Conservation (phyloP, 306 rosid species). For the Cucurbita pepo region DNA sequence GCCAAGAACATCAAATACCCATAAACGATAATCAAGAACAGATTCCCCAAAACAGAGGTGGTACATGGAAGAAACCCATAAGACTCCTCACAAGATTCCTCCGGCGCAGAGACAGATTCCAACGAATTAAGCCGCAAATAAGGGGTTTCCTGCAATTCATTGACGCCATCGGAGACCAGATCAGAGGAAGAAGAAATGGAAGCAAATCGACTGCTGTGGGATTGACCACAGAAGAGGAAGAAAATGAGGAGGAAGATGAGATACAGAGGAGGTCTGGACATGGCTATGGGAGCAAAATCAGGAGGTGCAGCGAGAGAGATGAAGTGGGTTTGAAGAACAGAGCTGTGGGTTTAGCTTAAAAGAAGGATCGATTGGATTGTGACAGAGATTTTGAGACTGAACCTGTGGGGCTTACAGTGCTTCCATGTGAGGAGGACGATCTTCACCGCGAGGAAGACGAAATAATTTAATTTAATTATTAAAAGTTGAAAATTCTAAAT, state of each 20-base stretch:
- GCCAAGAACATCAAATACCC: conserved; percentile 63
- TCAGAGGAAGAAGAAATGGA: conserved; percentile 5
- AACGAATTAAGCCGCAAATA: conserved; percentile 1
- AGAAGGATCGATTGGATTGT: background rate
- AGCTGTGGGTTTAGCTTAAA: background rate
- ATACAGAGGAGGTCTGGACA: background rate
- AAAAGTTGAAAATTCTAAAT: background rate
- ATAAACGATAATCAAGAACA: conserved; percentile 50
- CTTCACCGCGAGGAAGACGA: background rate
- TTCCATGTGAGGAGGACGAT: background rate
- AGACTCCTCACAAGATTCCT: conserved; percentile 58
- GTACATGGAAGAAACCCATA: conserved; percentile 83
- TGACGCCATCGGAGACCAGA: conserved; percentile 48
- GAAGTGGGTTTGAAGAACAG: background rate
- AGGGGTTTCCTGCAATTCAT: background rate
- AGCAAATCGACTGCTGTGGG: conserved; percentile 20
- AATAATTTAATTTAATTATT: background rate
- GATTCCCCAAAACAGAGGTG: conserved; percentile 31
- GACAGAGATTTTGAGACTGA: background rate
- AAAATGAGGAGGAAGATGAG: conserved; percentile 14
- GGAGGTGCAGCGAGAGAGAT: background rate
- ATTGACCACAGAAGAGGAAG: conserved; percentile 24
- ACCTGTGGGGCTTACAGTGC: background rate
- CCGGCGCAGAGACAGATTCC: conserved; percentile 7
- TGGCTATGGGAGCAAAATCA: background rate